Evolutionary conservation across 768 basidiomycete genomes (phyloP).

Genomic region (Suillus occidentalis): DNA sequence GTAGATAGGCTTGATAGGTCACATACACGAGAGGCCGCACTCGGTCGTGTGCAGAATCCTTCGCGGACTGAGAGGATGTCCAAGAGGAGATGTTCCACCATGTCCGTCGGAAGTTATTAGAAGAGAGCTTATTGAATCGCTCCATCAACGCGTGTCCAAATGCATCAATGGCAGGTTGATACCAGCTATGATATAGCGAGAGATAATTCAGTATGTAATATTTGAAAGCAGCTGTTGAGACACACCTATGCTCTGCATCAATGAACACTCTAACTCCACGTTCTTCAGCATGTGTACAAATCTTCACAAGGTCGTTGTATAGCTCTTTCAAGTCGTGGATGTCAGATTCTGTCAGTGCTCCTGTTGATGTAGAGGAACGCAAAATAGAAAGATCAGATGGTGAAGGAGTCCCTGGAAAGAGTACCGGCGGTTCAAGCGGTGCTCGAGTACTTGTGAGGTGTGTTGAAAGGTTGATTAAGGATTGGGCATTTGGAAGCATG

Average conservation of each 20-base stretch:
- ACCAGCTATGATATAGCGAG: conserved; percentile 44
- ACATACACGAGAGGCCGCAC: conserved; percentile 76
- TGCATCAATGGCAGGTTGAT: conserved; percentile 80
- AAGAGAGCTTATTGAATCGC: conserved; percentile 60
- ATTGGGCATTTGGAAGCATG: conserved; percentile 59
- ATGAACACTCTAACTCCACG: conserved; percentile 70
- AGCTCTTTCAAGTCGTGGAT: conserved; percentile 60
- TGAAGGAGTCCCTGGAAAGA: conserved; percentile 71
- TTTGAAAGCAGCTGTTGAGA: neutral
- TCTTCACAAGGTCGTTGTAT: conserved; percentile 56
- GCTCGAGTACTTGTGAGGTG: conserved; percentile 50
- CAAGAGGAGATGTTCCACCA: neutral
- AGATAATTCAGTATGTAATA: neutral
- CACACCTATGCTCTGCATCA: conserved; percentile 81
- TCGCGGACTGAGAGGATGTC: neutral
- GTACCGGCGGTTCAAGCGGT: conserved; percentile 33
- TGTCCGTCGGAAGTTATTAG: neutral
- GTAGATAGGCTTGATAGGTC: conserved; percentile 89
- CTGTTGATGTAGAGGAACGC: conserved; percentile 18
- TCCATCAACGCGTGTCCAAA: conserved; percentile 72
- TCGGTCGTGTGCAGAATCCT: neutral
- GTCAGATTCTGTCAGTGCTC: conserved; percentile 52
- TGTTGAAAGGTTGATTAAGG: conserved; percentile 62
- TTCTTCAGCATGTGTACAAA: conserved; percentile 63
- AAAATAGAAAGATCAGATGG: conserved; percentile 60